A percentile compares a stretch with the other conserved stretches of the same genome.
Evolutionary conservation across 106 monocot genomes (phyloP).

Genomic region (Dendrobium catenatum): DNA sequence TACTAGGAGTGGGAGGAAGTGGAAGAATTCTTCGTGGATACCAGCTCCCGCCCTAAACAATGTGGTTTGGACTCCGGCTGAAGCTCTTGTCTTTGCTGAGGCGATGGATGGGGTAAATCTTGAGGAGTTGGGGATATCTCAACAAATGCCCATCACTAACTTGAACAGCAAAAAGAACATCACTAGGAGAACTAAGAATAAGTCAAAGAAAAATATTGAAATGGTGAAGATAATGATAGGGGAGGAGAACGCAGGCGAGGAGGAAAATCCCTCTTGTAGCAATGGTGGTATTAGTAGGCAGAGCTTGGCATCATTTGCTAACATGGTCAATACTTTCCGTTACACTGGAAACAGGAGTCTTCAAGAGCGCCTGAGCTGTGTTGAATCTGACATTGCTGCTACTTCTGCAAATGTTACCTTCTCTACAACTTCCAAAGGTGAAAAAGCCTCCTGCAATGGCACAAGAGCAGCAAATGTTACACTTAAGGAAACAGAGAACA

Average conservation of each 20-base stretch:
- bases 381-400: not conserved
- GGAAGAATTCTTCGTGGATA: not conserved
- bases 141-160: not conserved
- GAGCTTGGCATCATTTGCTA: not conserved
- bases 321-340: not conserved
- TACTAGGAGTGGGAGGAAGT: not conserved
- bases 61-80: not conserved
- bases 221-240: not conserved
- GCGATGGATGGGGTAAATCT: not conserved
- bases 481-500: not conserved
- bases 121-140: not conserved
- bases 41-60: not conserved
- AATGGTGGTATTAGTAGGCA: not conserved
- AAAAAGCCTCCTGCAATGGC: not conserved
- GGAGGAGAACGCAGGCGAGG: not conserved
- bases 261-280: not conserved
- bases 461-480: not conserved
- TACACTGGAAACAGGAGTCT: not conserved
- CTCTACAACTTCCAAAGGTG: not conserved
- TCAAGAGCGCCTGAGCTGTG: not conserved
- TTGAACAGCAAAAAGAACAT: not conserved
- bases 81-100: not conserved
- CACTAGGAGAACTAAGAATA: not conserved
- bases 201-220: not conserved
- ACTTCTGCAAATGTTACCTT: not conserved